Conservation (phyloP, 345 rosid species). For the Kernera saxatilis region DNA sequence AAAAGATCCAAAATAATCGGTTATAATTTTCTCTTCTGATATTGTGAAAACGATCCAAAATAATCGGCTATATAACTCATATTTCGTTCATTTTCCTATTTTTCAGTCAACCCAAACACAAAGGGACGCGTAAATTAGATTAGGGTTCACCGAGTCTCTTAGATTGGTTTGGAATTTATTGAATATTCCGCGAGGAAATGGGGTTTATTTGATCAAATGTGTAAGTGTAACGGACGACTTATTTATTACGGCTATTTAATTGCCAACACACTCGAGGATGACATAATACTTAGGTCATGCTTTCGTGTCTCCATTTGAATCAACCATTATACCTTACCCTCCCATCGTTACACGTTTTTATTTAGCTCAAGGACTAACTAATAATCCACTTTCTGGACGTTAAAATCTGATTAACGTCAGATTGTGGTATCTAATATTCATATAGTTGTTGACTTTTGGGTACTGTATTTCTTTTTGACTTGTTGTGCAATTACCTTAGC, state of each 20-base stretch:
- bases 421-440: slow-evolving; percentile 6
- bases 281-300: slow-evolving; percentile 8
- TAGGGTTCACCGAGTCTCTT: neutral
- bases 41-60: neutral
- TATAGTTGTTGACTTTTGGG: slow-evolving; percentile 15
- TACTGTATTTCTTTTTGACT: slow-evolving; percentile 3
- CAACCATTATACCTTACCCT: neutral
- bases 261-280: neutral
- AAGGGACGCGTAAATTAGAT: slow-evolving; percentile 11
- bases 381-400: slow-evolving; percentile 1
- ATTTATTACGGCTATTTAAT: neutral
- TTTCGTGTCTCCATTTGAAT: slow-evolving; percentile 1
- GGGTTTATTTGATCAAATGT: neutral
- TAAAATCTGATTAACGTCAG: neutral
- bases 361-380: neutral
- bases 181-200: neutral
- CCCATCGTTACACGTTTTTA: neutral
- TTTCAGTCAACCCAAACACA: neutral
- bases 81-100: neutral
- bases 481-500: neutral
- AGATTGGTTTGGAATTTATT: neutral
- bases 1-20: neutral
- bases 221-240: slow-evolving; percentile 12
- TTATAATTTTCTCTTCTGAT: neutral
- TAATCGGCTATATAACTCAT: neutral